Base-by-base conservation (phyloP, 2,329 filamentous ascomycete genomes). In the Fusarium sp. region DNA sequence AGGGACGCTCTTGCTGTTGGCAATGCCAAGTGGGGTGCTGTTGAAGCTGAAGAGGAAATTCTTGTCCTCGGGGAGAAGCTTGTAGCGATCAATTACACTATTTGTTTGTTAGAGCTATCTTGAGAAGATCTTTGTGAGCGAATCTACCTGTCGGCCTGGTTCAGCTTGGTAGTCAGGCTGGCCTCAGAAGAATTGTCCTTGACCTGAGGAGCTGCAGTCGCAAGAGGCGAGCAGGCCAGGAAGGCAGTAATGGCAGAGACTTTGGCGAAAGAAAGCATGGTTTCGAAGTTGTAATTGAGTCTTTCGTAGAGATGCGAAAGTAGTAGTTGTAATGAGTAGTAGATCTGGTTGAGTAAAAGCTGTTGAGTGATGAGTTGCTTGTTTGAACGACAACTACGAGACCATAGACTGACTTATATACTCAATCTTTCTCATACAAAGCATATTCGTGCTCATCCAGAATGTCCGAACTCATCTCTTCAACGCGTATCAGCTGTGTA, bases 1-100 rank as follows among this genome's bases (percentile, higher is more conserved):
- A 7, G 87, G 87, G 78, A 88, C 88, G 28, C 82, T 83, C 77
- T 85, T 83, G 73, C 86, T 81, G 76, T 88, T 86, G 40, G 86
- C 85, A 7, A 55, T 83, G 85, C 79, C 69, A 82, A 79, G 40
- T 10, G 20, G 68, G 10, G 46, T 63, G 43, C 21, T 69, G 66
- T 79, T 80, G 76, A 87, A 86, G 75, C 83, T 79, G 77, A 84
- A 87, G 74, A 84, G 74, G 75, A 86, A 85, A 61, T 85, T 78
- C 9, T 76, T 65, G 70, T 85, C 77, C 27, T 82, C 75, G 7
- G 80, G 78, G 7, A 85, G 80, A 55, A 85, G 80, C n/a, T 75
- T 75, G 68, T 80, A 80, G 46, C 82, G 82, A 63, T 85, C 82
- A 23, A 73, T 79, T 16, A 20, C 80, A 82, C 32, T 13, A 3